Evolutionary conservation across 768 basidiomycete species (phyloP).

Genomic region (Mrakia blollopis): DNA sequence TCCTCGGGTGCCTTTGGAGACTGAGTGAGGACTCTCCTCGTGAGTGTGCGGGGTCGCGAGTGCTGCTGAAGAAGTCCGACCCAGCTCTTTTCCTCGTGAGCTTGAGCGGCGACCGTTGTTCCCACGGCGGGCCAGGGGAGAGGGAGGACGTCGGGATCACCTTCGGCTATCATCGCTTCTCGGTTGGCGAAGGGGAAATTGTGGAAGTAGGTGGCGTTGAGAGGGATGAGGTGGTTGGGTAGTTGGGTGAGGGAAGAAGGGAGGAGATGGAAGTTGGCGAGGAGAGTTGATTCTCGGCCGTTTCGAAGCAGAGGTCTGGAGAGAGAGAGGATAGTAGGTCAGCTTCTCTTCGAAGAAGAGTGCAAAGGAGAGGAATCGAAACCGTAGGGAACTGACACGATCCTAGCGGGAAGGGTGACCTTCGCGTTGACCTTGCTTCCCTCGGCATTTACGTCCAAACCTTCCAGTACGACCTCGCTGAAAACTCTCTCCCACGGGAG

Average conservation of each 20-base stretch:
- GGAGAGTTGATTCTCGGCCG: background rate
- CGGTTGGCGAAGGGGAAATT: background rate
- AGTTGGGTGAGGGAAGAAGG: constrained; percentile 5
- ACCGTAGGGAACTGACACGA: background rate
- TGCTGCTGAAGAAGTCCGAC: background rate
- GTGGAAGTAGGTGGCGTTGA: background rate
- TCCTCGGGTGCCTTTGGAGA: background rate
- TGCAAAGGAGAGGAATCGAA: too few species aligned
- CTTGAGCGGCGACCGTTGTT: background rate
- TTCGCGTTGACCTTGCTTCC: background rate
- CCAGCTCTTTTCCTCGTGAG: background rate
- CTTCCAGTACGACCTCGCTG: background rate
- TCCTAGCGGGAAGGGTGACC: background rate
- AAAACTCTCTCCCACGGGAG: background rate
- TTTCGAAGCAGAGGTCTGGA: background rate
- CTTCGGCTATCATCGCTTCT: background rate
- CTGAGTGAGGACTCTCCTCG: background rate
- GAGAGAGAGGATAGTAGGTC: background rate
- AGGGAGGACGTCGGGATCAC: background rate
- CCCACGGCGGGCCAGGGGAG: background rate
- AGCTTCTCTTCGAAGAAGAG: too few species aligned
- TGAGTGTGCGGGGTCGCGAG: background rate
- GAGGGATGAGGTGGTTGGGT: background rate
- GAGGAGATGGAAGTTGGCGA: constrained; percentile 8
- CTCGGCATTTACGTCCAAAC: background rate